These are phyloP conservation scores for Lichina pygmaea DNA, from an alignment of 495 filamentous ascomycete species.

Conservation along the genomic window DNA sequence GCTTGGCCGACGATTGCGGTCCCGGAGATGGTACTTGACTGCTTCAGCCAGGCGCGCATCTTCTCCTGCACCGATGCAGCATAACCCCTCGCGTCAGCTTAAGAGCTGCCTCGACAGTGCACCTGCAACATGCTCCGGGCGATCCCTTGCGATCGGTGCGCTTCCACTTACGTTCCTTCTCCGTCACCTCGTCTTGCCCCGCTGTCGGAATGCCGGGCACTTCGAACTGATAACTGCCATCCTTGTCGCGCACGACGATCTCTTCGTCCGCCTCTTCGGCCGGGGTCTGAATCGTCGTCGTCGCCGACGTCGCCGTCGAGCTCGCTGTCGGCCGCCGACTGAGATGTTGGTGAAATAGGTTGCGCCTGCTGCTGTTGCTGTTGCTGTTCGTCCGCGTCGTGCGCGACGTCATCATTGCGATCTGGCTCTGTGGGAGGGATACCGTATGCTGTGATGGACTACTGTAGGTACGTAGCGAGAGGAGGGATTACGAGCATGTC, in stretches of 20 bases:
- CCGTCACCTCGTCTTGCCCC: slow-evolving; percentile 26
- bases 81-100: background rate
- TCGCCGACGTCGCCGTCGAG: slow-evolving; percentile 14
- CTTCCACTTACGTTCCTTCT: slow-evolving; percentile 6
- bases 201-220: slow-evolving; percentile 28
- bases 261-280: slow-evolving; percentile 26
- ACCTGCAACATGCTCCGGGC: background rate
- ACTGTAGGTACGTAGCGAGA: too few species aligned
- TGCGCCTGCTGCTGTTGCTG: slow-evolving; percentile 26
- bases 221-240: slow-evolving; percentile 47
- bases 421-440: too few species aligned
- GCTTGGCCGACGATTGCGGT: slow-evolving; percentile 30
- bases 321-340: slow-evolving; percentile 35
- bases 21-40: slow-evolving; percentile 27
- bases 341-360: slow-evolving; percentile 46
- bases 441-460: too few species aligned
- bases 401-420: too few species aligned
- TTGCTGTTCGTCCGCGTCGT: too few species aligned
- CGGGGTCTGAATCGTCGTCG: slow-evolving; percentile 11
- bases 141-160: too few species aligned
- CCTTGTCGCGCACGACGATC: slow-evolving; percentile 49
- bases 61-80: slow-evolving; percentile 11
- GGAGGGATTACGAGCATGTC: too few species aligned
- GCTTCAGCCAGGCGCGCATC: slow-evolving; percentile 22
- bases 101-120: background rate